phyloP scores from a whole-genome alignment of 148 eudicot genomes.

The Tetragonia tetragonoides region DNA sequence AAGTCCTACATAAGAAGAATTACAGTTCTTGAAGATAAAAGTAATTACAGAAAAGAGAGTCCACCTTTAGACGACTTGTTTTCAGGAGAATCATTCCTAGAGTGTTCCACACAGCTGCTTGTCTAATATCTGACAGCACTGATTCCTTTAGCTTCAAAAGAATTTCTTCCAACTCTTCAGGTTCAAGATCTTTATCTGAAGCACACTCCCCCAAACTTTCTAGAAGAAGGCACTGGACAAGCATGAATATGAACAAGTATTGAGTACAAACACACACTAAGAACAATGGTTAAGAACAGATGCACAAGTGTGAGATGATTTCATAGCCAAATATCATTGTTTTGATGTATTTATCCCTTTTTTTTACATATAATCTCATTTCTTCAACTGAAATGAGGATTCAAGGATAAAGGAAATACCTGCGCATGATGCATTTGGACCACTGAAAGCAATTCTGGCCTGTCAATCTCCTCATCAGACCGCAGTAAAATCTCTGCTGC shows the following conservation, averaged over 20 bases:
- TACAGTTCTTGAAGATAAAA: background rate
- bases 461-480: slow-evolving; percentile 79
- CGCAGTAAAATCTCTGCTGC: slow-evolving; percentile 88
- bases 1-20: slow-evolving; percentile 21
- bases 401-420: slow-evolving; percentile 32
- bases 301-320: background rate
- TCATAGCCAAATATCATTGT: background rate
- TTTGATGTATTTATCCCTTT: background rate
- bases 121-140: slow-evolving; percentile 71
- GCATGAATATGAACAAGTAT: slow-evolving; percentile 7
- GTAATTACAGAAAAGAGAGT: background rate
- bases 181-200: slow-evolving; percentile 64
- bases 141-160: slow-evolving; percentile 70
- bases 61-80: slow-evolving; percentile 85
- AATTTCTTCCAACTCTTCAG: slow-evolving; percentile 75
- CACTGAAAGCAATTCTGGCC: slow-evolving; percentile 85
- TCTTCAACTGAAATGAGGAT: background rate
- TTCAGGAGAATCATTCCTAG: slow-evolving; percentile 80
- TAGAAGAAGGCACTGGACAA: slow-evolving; percentile 76
- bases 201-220: slow-evolving; percentile 66
- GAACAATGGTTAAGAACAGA: background rate
- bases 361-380: background rate
- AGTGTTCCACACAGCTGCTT: slow-evolving; percentile 94
- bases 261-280: slow-evolving; percentile 1
- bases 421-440: slow-evolving; percentile 99